phyloP scores from a whole-genome alignment of 1,139 yeast species.

The Casaregolazyma lundiana region DNA sequence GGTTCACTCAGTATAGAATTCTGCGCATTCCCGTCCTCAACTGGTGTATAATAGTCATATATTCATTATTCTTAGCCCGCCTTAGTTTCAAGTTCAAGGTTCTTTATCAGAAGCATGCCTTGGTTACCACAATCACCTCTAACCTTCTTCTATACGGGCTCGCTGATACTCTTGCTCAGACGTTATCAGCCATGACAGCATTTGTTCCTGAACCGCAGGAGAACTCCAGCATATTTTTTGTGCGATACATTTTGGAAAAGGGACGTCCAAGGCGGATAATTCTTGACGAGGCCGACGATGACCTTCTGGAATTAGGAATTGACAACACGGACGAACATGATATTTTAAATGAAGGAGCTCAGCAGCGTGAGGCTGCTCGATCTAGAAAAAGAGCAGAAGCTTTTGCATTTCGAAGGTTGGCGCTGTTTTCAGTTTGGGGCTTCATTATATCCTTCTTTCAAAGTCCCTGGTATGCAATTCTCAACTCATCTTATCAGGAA shows the following conservation, averaged over 20 bases:
- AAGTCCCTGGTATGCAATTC: constrained; percentile 81
- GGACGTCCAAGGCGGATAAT: constrained; percentile 35
- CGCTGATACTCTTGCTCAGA: constrained; percentile 87
- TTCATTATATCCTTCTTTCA: constrained; percentile 76
- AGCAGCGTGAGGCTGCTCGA: constrained; percentile 6
- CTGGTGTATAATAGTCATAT: constrained; percentile 32
- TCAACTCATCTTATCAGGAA: constrained; percentile 64
- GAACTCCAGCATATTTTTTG: constrained; percentile 23
- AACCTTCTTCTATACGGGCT: constrained; percentile 79
- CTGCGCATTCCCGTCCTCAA: constrained; percentile 33
- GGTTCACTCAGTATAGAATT: constrained; percentile 27
- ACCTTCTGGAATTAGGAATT: constrained; percentile 34
- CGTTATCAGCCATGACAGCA: constrained; percentile 39
- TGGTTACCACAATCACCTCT: constrained; percentile 76
- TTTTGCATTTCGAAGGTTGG: constrained; percentile 65
- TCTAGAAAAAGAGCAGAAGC: constrained; percentile 19
- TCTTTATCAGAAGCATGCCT: constrained; percentile 61
- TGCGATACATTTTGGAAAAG: constrained; percentile 32
- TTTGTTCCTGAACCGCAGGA: constrained; percentile 26
- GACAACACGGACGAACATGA: constrained; percentile 28
- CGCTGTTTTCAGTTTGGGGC: constrained; percentile 88
- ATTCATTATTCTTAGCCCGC: constrained; percentile 30
- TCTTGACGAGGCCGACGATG: constrained; percentile 33
- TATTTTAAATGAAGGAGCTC: constrained; percentile 23
- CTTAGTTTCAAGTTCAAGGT: constrained; percentile 35